phyloP scores from a whole-genome alignment of 176 grass and related monocot species.

The Triticum monococcum region DNA sequence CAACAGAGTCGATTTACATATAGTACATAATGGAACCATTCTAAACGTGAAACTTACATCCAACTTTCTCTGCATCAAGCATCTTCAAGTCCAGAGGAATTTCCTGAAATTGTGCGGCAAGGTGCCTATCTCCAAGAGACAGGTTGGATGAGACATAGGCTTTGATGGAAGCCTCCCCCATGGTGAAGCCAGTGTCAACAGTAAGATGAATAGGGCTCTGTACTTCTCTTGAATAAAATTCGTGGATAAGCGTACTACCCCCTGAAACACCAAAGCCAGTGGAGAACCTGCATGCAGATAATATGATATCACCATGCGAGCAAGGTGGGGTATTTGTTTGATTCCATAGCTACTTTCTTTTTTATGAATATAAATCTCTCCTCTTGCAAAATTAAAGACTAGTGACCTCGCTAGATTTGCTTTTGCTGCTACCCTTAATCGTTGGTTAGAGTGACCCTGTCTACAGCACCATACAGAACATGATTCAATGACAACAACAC shows the following conservation, averaged over 20 bases:
- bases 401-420: not conserved
- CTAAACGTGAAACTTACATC: conserved; percentile 58
- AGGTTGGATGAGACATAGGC: conserved; percentile 75
- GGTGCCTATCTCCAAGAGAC: conserved; percentile 76
- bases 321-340: not conserved
- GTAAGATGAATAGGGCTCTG: conserved; percentile 80
- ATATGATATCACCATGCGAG: not conserved
- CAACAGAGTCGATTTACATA: not conserved
- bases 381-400: not conserved
- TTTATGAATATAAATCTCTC: not conserved
- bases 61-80: conserved; percentile 80
- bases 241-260: conserved; percentile 89
- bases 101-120: conserved; percentile 90
- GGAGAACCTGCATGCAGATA: conserved; percentile 69
- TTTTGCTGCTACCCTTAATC: not conserved
- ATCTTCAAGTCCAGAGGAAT: conserved; percentile 86
- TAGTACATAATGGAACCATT: not conserved
- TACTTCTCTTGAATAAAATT: conserved; percentile 86
- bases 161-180: conserved; percentile 80
- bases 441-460: not conserved
- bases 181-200: conserved; percentile 87
- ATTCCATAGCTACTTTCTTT: not conserved
- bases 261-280: conserved; percentile 91
- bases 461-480: not conserved
- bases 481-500: not conserved